Conservation (phyloP, 2,329 filamentous ascomycete genomes). For the Fusarium abutilonis region DNA sequence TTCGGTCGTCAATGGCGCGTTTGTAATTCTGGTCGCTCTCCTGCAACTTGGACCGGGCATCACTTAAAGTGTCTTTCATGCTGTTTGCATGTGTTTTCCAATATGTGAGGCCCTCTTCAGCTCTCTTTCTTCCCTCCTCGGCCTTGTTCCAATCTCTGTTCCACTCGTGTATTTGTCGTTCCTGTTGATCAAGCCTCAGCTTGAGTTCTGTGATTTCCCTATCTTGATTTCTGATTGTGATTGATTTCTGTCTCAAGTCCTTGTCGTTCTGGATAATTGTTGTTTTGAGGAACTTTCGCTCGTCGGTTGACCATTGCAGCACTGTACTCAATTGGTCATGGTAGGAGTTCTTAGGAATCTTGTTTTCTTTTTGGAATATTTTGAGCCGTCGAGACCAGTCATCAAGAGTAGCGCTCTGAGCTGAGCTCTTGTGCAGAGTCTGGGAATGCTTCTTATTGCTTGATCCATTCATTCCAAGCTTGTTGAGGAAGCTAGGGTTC, state of each 20-base stretch:
- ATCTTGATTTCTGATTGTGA: background rate
- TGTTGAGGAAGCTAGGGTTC: background rate
- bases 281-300: background rate
- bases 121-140: background rate
- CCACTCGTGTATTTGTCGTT: background rate
- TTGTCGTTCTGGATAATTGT: background rate
- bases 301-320: background rate
- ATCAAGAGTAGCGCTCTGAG: background rate
- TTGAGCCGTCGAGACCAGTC: constrained; percentile 1
- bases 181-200: background rate
- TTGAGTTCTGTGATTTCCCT: constrained; percentile 3
- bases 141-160: constrained; percentile 3
- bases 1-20: background rate
- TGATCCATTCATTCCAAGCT: constrained; percentile 1
- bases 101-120: background rate
- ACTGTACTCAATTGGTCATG: constrained; percentile 3
- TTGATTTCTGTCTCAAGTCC: background rate
- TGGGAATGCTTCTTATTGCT: background rate
- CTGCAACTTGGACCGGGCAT: background rate
- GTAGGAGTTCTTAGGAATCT: background rate
- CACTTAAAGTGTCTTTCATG: background rate
- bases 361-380: constrained; percentile 5
- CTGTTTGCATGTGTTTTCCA: background rate
- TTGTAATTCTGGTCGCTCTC: background rate
- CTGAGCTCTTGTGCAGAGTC: background rate